Evolutionary conservation across 148 eudicot genomes (phyloP).

Genomic region (Chenopodium formosanum): DNA sequence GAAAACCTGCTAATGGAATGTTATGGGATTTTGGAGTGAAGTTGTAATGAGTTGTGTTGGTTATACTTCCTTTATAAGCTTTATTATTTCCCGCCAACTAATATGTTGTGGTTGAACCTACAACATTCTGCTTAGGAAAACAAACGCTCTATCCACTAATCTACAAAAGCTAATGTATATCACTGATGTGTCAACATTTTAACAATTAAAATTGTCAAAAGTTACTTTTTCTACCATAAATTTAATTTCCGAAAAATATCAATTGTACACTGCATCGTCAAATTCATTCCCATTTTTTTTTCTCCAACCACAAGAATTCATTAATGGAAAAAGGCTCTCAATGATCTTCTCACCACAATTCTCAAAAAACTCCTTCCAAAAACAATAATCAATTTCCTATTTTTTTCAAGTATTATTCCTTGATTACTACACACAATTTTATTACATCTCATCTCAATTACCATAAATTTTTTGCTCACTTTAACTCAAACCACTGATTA

Average conservation of each 20-base stretch:
- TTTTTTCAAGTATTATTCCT: background rate
- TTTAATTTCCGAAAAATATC: too few relatives aligned
- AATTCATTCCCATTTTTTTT: too few relatives aligned
- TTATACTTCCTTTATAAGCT: constrained; percentile 3
- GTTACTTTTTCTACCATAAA: too few relatives aligned
- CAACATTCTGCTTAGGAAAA: background rate
- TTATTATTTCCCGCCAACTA: constrained; percentile 17
- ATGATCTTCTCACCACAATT: background rate
- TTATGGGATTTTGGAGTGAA: background rate
- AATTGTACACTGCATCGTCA: too few relatives aligned
- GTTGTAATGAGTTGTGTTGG: too few relatives aligned
- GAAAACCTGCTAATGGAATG: background rate
- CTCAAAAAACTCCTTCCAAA: constrained; percentile 1
- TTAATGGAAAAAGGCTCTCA: background rate
- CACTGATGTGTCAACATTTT: background rate
- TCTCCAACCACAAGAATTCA: too few relatives aligned
- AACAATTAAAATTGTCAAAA: too few relatives aligned
- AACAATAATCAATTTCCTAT: background rate
- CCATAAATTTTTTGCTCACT: background rate
- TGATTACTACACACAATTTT: constrained; percentile 1
- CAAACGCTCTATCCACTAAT: background rate
- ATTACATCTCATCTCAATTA: background rate
- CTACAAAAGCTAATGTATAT: background rate
- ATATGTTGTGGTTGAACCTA: background rate
- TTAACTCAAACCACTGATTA: too few relatives aligned